Conservation (phyloP, 345 rosid species). For the Melaleuca quinquenervia region DNA sequence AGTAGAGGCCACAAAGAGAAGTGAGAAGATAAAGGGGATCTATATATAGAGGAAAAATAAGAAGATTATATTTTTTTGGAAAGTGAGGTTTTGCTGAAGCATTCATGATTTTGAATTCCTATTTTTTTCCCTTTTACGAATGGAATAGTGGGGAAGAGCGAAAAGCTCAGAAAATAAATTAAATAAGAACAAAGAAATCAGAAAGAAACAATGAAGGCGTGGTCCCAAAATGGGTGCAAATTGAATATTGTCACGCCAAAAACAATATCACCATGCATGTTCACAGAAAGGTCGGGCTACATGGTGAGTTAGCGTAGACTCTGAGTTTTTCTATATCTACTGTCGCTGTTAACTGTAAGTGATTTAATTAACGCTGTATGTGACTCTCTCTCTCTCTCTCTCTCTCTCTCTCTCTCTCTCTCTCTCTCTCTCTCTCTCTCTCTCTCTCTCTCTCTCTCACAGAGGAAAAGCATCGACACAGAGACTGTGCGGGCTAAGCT, state of each 20-base stretch:
- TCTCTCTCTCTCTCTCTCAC: neutral
- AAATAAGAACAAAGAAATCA: neutral
- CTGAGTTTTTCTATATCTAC: neutral
- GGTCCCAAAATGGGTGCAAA: conserved; percentile 30
- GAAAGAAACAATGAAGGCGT: conserved; percentile 5
- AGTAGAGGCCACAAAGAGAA: neutral
- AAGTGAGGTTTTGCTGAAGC: neutral
- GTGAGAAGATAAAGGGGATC: neutral
- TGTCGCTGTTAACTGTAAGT: neutral
- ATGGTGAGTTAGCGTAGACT: neutral
- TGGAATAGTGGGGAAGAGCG: neutral
- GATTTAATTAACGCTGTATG: neutral
- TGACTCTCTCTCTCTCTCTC: neutral
- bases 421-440: neutral
- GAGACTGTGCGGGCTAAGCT: neutral
- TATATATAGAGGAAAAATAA: conserved; percentile 6
- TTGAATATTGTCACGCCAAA: conserved; percentile 45
- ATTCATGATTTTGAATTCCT: neutral
- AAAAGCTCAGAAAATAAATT: neutral
- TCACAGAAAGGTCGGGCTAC: neutral
- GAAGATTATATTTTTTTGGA: neutral
- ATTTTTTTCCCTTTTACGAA: neutral
- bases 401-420: neutral
- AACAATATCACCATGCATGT: conserved; percentile 8
- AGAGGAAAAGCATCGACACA: neutral